Base-by-base conservation (phyloP, 768 basidiomycete genomes). In the Hygrophorus pudorinus region DNA sequence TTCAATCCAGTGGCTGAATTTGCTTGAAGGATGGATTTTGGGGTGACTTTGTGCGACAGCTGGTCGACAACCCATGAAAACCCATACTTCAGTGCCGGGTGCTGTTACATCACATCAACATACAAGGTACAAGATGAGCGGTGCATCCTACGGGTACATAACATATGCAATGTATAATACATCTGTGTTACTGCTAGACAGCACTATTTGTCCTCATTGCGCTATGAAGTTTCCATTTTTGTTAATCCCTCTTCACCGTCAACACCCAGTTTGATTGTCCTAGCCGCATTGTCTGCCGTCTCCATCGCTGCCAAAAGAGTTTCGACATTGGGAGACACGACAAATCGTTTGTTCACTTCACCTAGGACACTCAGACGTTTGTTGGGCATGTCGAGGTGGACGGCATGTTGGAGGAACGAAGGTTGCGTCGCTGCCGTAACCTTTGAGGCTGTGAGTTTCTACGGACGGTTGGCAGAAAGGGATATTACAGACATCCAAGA, bases 331-430 rank as follows among this genome's bases (percentile, higher is more conserved):
- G 92, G 92, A 0, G 89, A 84, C 29, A 82, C 81, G 17, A 86
- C 71, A 55, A 89, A 94, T 46, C 83, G 78, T 59, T 82, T 83
- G 65, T 82, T 81, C 38, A 94, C 75, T 57, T 91, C 83, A n/a
- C 91, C 92, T 1, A 96, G 67, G 3, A 92, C 78, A 30, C 70
- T 71, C 16, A 90, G 62, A 18, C 66, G 68, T 53, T 82, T 83
- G 14, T 68, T 64, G 31, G 62, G 62, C 41, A 64, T 55, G 57
- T 94, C 81, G 21, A 94, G 56, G 52, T 81, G 72, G 14, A 87
- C 81, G 5, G 85, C 84, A 45, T 94, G 89, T 58, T 93, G 88
- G 2, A 93, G 72, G 60, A 94, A 94, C 0, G 88, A 85, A 1
- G 89, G 79, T 44, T 83, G 84, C 1, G 86, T 89, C 6, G 82